A percentile compares a stretch with the other conserved stretches of the same genome.
phyloP scores from a whole-genome alignment of 345 rosid genomes.

The Boechera retrofracta region DNA sequence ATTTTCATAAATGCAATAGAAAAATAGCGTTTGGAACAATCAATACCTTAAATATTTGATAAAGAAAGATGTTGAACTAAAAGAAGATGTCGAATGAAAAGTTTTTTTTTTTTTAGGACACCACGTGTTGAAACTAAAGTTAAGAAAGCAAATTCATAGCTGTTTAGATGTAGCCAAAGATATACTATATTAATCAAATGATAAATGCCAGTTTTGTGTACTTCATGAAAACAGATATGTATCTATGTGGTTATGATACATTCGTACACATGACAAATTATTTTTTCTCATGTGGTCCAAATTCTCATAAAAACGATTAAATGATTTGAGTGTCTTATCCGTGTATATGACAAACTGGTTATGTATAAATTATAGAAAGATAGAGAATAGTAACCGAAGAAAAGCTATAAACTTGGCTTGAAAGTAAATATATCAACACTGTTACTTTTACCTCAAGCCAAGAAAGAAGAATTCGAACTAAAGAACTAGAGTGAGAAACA shows the following conservation, averaged over 20 bases:
- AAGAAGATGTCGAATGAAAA: constrained; percentile 4
- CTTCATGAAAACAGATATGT: constrained; percentile 28
- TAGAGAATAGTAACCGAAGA: not conserved
- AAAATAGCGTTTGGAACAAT: not conserved
- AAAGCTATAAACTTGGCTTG: constrained; percentile 15
- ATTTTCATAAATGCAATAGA: not conserved
- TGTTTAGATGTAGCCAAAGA: constrained; percentile 33
- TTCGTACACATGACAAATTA: constrained; percentile 35
- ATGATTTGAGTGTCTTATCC: constrained; percentile 36
- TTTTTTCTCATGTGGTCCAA: constrained; percentile 35
- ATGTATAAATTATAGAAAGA: not conserved
- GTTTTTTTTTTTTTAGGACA: not conserved
- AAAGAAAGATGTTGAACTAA: constrained; percentile 10
- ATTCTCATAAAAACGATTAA: constrained; percentile 27
- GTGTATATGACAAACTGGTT: constrained; percentile 29
- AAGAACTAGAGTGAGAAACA: not conserved
- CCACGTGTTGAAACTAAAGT: constrained; percentile 1
- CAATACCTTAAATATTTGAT: not conserved
- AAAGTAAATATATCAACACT: constrained; percentile 1
- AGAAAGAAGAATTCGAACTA: constrained; percentile 3
- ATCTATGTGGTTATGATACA: constrained; percentile 36
- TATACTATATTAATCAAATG: constrained; percentile 19
- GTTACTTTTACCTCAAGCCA: constrained; percentile 32
- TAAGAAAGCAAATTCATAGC: constrained; percentile 37
- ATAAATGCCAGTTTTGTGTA: constrained; percentile 34